These are phyloP conservation scores for Phaeolepiota aurea DNA, from an alignment of 768 basidiomycete genomes.

Conservation along the genomic window DNA sequence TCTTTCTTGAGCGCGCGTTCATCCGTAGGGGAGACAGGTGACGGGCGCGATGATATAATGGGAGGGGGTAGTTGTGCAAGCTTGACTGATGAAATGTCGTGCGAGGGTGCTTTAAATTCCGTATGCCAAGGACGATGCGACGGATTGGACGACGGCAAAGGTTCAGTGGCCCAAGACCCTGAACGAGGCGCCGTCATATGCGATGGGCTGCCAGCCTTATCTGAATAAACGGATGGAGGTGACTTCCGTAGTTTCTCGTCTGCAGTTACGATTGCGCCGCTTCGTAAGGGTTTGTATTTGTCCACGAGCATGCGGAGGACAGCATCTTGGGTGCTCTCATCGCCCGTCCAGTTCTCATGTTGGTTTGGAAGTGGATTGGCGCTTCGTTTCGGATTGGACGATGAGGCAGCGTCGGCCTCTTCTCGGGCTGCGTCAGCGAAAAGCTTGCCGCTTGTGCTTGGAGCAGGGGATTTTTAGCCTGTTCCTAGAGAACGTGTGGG, in stretches of 20 bases:
- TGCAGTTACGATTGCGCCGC: slow-evolving; percentile 46
- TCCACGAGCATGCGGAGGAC: slow-evolving; percentile 82
- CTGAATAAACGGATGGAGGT: slow-evolving; percentile 21
- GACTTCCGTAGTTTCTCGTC: slow-evolving; percentile 56
- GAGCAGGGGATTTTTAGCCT: no score
- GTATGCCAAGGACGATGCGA: slow-evolving; percentile 67
- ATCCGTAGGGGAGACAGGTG: slow-evolving; percentile 10
- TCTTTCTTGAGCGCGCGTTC: slow-evolving; percentile 35
- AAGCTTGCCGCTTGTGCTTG: slow-evolving; percentile 51
- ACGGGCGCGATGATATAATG: slow-evolving; percentile 10
- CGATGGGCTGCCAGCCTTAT: not conserved
- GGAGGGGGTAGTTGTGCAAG: slow-evolving; percentile 36
- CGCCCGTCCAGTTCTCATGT: slow-evolving; percentile 70
- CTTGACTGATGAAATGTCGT: slow-evolving; percentile 43
- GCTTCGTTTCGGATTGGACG: slow-evolving; percentile 4
- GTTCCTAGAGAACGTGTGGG: no score
- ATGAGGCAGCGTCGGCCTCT: slow-evolving; percentile 27
- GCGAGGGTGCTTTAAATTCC: slow-evolving; percentile 52
- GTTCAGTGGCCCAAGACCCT: slow-evolving; percentile 40
- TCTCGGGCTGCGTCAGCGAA: slow-evolving; percentile 56
- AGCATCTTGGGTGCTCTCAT: slow-evolving; percentile 61
- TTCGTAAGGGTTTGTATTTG: slow-evolving; percentile 77
- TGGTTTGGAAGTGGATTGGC: slow-evolving; percentile 26
- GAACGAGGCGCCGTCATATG: slow-evolving; percentile 5
- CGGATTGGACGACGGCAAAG: slow-evolving; percentile 45